Conservation (phyloP, 2,329 filamentous ascomycete genomes). For the Metarhizium rileyi region DNA sequence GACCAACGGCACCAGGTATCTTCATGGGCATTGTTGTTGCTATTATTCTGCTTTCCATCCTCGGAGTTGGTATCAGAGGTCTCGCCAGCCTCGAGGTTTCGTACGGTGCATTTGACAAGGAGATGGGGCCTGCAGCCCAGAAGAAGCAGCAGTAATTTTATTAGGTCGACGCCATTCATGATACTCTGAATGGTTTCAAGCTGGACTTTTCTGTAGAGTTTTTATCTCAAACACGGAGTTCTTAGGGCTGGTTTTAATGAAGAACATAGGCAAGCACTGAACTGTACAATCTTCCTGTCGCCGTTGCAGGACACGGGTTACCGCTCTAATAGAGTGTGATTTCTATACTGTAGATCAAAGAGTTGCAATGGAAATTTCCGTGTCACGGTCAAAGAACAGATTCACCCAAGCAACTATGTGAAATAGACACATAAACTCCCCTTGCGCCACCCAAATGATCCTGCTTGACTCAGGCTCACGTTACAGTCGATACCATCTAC, state of each 20-base stretch:
- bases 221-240: constrained; percentile 12
- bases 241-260: constrained; percentile 3
- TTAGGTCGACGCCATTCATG: not conserved
- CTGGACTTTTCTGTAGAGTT: constrained; percentile 8
- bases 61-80: constrained; percentile 68
- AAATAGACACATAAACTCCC: not conserved
- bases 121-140: constrained; percentile 79
- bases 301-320: not conserved
- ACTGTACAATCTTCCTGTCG: not conserved
- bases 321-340: not conserved
- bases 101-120: constrained; percentile 94
- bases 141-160: constrained; percentile 51
- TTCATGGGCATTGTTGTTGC: constrained; percentile 75
- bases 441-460: not conserved
- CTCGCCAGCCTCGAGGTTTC: constrained; percentile 76
- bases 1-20: constrained; percentile 48
- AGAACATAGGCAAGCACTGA: not conserved
- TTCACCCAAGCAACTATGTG: not conserved
- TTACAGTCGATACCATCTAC: not conserved
- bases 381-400: not conserved
- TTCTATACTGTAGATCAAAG: not conserved
- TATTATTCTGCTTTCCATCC: constrained; percentile 63
- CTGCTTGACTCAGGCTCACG: not conserved
- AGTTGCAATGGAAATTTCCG: not conserved
- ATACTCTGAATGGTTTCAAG: not conserved